Evolutionary conservation across 2,329 filamentous ascomycete genomes (phyloP), one percentile per base, ranked within the genome.

Genomic region (Ploettnerulaceae sp.): DNA sequence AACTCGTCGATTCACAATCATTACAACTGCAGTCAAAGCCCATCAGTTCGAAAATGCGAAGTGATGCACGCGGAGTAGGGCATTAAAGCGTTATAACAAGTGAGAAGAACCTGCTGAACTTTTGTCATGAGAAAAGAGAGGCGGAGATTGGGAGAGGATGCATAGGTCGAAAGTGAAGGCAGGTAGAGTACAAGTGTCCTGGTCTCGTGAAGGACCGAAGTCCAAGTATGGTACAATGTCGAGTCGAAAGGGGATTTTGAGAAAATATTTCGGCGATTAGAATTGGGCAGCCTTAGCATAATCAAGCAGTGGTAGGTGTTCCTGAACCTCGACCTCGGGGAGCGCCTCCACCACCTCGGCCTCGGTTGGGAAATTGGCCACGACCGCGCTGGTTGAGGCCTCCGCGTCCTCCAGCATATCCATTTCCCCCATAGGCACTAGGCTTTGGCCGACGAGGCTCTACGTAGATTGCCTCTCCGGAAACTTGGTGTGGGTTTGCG

Each of bases 381-480:
- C 85, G 84, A 51, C 83, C 81, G 60, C 84, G 79, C 56, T 75
- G 74, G 56, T 77, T 71, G 39, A 67, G 59, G 54, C 77, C 77
- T 42, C 83, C 82, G 52, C 84, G 79, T 56, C 74, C 75, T 52
- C 77, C 67, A 58, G 74, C 73, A 64, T 79, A 81, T 68, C 81
- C 84, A 63, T 79, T 79, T 48, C 85, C 82, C 44, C 82, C 85
- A 56, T 82, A 87, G 45, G 81, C 79, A 53, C 73, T 77, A 35
- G 81, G 72, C 68, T 89, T 88, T 59, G 85, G 80, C 56, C 89
- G 88, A 54, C 93, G 89, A 65, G 91, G 87, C 71, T 97, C 93
- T 47, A 98, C 86, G 52, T 80, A 75, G 59, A 98, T 84, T 61
- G 80, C 82, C 67, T 95, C 85, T 57, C 82, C 85, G 59, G 85